Percentiles rank a stretch among this genome's conserved stretches.
Evolutionary conservation across 2,329 filamentous ascomycete species (phyloP).

Genomic region (Ophiostoma australiae): DNA sequence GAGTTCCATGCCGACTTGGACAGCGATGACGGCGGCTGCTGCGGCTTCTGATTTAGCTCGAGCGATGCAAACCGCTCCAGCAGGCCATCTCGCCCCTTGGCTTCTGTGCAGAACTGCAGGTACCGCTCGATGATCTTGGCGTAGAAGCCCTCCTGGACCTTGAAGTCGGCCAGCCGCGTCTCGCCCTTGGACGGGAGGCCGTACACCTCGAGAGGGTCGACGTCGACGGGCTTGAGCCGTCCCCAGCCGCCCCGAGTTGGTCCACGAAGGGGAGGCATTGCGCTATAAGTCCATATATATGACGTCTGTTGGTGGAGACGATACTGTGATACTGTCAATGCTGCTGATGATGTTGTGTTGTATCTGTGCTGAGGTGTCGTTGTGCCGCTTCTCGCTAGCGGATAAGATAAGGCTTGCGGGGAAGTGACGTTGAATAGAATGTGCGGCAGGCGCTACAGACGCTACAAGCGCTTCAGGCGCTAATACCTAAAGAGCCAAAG

Average conservation of each 20-base stretch:
- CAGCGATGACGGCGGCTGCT: neutral
- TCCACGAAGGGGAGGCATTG: slow-evolving; percentile 32
- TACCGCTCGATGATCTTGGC: slow-evolving; percentile 82
- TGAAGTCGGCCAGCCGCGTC: slow-evolving; percentile 70
- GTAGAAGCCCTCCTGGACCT: slow-evolving; percentile 80
- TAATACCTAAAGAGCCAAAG: neutral
- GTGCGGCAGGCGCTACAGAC: neutral
- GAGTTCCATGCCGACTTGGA: neutral
- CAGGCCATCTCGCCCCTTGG: slow-evolving; percentile 65
- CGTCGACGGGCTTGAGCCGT: slow-evolving; percentile 65
- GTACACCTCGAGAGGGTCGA: slow-evolving; percentile 73
- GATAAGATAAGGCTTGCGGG: slow-evolving; percentile 12
- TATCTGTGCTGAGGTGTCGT: neutral
- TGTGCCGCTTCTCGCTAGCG: neutral
- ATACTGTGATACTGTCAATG: neutral
- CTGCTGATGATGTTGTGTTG: neutral
- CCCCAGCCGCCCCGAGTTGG: slow-evolving; percentile 56
- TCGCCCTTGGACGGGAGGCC: slow-evolving; percentile 91
- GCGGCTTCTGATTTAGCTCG: slow-evolving; percentile 32
- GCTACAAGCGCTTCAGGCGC: neutral
- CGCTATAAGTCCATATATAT: slow-evolving; percentile 21
- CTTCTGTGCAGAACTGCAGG: slow-evolving; percentile 78
- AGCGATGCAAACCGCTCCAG: slow-evolving; percentile 70
- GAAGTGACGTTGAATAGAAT: slow-evolving; percentile 11
- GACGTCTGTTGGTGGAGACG: neutral